Percentiles rank a stretch among this genome's conserved stretches.
Evolutionary conservation across 805 yeast genomes (phyloP).

Genomic region (Candida takata): DNA sequence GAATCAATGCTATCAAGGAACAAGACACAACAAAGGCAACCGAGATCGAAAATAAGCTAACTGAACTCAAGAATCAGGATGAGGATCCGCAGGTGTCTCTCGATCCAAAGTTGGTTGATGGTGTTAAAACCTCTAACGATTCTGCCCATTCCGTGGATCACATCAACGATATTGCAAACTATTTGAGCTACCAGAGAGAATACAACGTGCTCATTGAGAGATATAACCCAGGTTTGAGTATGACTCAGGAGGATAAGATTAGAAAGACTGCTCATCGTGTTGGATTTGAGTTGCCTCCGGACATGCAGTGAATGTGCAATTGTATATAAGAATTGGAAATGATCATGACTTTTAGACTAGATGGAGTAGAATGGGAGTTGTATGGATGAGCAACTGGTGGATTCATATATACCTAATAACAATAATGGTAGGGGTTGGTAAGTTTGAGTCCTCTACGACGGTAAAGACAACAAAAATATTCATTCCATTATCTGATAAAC

Average conservation of each 20-base stretch:
- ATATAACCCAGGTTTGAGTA: conserved; percentile 77
- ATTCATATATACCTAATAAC: no score
- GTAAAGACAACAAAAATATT: no score
- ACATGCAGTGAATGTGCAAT: no score
- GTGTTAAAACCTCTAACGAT: conserved; percentile 13
- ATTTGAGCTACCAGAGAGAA: conserved; percentile 63
- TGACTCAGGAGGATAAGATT: conserved; percentile 73
- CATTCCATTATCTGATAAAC: no score
- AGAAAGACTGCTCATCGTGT: conserved; percentile 78
- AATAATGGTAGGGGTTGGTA: no score
- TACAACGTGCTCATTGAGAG: conserved; percentile 76
- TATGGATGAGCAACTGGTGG: not conserved
- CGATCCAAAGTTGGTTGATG: conserved; percentile 7
- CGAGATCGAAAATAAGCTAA: conserved; percentile 17
- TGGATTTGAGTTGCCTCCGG: conserved; percentile 64
- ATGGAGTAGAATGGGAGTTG: not conserved
- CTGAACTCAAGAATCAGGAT: conserved; percentile 10
- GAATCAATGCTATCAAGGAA: conserved; percentile 20
- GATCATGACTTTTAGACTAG: not conserved
- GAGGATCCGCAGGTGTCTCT: conserved; percentile 16
- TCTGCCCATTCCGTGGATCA: conserved; percentile 28
- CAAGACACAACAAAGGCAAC: conserved; percentile 14
- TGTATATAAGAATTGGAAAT: not conserved
- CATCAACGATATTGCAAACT: conserved; percentile 53
- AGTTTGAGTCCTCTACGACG: no score